phyloP scores from a whole-genome alignment of 2,329 filamentous ascomycete species.

The Clarireedia hainanense region DNA sequence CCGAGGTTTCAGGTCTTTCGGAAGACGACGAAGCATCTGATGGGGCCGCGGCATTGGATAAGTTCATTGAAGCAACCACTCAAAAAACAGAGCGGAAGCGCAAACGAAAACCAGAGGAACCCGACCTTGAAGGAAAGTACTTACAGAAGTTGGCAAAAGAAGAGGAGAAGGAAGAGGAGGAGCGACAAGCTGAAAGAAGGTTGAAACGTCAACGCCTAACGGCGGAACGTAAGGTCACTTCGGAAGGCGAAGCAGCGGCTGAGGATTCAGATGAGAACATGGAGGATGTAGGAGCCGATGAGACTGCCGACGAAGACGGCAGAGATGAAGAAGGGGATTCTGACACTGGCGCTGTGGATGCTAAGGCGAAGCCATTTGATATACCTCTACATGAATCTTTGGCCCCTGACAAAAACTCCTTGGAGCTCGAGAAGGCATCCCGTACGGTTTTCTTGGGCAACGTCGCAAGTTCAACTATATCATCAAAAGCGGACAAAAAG shows the following conservation, averaged over 20 bases:
- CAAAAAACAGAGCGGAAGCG: constrained; percentile 43
- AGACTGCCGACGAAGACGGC: constrained; percentile 22
- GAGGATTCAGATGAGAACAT: constrained; percentile 23
- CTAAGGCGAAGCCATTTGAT: constrained; percentile 35
- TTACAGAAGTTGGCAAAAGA: constrained; percentile 56
- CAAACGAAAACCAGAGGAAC: constrained; percentile 55
- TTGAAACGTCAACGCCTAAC: constrained; percentile 46
- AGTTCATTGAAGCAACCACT: constrained; percentile 37
- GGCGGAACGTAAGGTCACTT: constrained; percentile 31
- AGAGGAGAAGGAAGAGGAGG: constrained; percentile 47
- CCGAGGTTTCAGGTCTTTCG: constrained; percentile 23
- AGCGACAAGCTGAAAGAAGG: constrained; percentile 33
- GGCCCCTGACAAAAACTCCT: constrained; percentile 42
- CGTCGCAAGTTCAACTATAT: constrained; percentile 75
- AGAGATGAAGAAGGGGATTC: constrained; percentile 21
- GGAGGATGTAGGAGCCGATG: constrained; percentile 19
- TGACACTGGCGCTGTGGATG: constrained; percentile 21
- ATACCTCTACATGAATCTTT: constrained; percentile 47
- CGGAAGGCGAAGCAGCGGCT: constrained; percentile 24
- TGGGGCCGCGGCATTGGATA: constrained; percentile 30
- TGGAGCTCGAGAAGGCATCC: constrained; percentile 73
- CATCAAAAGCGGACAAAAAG: constrained; percentile 74
- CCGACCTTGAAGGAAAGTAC: constrained; percentile 64
- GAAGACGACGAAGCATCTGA: constrained; percentile 25
- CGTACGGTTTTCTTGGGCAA: constrained; percentile 93